phyloP scores from a whole-genome alignment of 495 filamentous ascomycete species.

The Lasiosphaeria ovina region DNA sequence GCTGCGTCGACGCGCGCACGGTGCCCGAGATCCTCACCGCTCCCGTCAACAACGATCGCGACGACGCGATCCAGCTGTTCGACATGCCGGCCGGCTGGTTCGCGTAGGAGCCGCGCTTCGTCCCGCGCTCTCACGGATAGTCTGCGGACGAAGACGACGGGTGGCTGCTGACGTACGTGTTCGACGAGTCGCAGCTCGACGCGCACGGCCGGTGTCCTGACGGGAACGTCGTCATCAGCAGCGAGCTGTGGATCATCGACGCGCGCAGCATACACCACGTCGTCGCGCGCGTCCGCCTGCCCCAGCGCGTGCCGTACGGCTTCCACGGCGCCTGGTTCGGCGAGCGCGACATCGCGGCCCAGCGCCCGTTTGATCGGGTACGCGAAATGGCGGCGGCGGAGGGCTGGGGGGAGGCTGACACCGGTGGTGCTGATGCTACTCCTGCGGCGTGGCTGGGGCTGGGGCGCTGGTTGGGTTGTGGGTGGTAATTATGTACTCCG shows the following conservation, averaged over 20 bases:
- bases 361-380: slow-evolving; percentile 25
- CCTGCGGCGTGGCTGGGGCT: too few species aligned
- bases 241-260: slow-evolving; percentile 67
- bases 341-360: slow-evolving; percentile 50
- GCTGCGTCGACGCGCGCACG: slow-evolving; percentile 12
- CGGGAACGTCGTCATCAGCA: too few species aligned
- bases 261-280: slow-evolving; percentile 57
- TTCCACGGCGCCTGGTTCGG: slow-evolving; percentile 65
- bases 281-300: slow-evolving; percentile 52
- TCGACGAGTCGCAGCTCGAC: slow-evolving; percentile 53
- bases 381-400: background rate
- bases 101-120: slow-evolving; percentile 64
- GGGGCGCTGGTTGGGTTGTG: too few species aligned
- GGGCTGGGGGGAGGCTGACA: too few species aligned
- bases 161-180: slow-evolving; percentile 60
- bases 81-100: slow-evolving; percentile 55
- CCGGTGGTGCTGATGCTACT: too few species aligned
- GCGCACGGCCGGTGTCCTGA: slow-evolving; percentile 39
- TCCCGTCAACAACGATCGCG: slow-evolving; percentile 26
- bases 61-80: slow-evolving; percentile 60
- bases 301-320: slow-evolving; percentile 65
- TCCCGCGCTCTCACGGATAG: slow-evolving; percentile 44
- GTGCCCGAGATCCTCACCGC: slow-evolving; percentile 34
- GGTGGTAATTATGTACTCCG: too few species aligned
- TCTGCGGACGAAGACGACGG: slow-evolving; percentile 54